Evolutionary conservation across 352 stramenopile genomes (phyloP), one percentile per base, ranked within the genome.

Genomic region (Nannochloropsis limnetica): DNA sequence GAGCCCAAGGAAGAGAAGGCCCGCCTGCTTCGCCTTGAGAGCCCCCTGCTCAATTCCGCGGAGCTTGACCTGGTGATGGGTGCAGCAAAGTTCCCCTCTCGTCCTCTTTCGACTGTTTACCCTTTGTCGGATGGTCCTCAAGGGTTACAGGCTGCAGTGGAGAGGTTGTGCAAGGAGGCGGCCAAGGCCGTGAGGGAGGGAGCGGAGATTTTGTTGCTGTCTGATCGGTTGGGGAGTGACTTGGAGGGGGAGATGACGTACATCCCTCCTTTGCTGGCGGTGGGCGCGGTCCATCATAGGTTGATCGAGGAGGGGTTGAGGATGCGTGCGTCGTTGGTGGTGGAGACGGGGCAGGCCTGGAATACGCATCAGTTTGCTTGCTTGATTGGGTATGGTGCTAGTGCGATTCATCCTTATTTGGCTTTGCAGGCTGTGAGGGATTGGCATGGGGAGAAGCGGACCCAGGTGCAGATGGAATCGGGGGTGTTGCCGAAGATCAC

Each of bases 311-410:
- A 89, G 79, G 90, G 91, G 81, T 83, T 93, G n/a, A 83, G 91
- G 32, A 93, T 94, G 89, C 88, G 93, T 80, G 84, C 88, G 61
- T 90, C 90, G 80, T 88, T 94, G 25, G 81, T 94, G 79, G 85
- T 93, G 44, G 90, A 94, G 86, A 95, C 91, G 81, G 91, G 89
- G 82, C 88, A 88, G 84, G 90, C 89, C 8, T 94, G 91, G 91
- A 91, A 87, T 68, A 94, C 91, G 68, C 91, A 94, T 87, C 91
- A 95, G 80, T 91, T 94, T 80, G 91, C 91, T 0, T 90, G 87
- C 80, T 86, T 95, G 31, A 88, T 94, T 23, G 91, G 91, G 61
- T 94, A 93, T 81, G 91, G 91, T 80, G 91, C 91, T 0, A 92
- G 91, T 83, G 91, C 91, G 29, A 88, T 95, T 1, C 89, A 93